Conservation (phyloP, 192 early-diverging fungal species). For the Entomortierella chlamydospora region DNA sequence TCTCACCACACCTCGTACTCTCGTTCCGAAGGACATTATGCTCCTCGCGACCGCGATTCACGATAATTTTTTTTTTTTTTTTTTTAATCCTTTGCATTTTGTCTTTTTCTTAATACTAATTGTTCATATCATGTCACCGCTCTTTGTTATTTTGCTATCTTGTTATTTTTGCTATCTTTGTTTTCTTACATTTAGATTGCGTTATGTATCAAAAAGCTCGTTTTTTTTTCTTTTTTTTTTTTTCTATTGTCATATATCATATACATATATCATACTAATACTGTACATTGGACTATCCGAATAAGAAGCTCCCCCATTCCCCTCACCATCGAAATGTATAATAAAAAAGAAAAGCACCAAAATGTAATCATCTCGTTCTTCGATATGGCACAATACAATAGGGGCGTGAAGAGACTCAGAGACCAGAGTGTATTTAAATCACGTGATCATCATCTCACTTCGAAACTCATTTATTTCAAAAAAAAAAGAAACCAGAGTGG, state of each 20-base stretch:
- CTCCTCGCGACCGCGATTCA: slow-evolving; percentile 12
- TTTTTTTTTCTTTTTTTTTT: neutral
- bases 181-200: no score
- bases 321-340: no score
- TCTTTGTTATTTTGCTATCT: no score
- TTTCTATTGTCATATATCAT: neutral
- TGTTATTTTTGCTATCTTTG: no score
- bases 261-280: neutral
- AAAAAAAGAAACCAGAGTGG: neutral
- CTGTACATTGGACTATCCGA: neutral
- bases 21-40: slow-evolving; percentile 9
- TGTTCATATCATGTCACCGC: neutral
- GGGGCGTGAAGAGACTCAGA: no score
- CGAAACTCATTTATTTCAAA: neutral
- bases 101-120: neutral
- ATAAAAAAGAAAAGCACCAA: no score
- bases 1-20: slow-evolving; percentile 16
- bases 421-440: no score
- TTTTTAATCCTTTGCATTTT: neutral
- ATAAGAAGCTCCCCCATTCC: neutral
- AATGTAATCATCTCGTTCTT: no score
- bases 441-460: no score
- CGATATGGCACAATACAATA: no score
- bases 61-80: neutral
- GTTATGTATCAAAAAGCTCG: no score